phyloP scores from a whole-genome alignment of 805 yeast species.

The Metschnikowia santaceciliae region DNA sequence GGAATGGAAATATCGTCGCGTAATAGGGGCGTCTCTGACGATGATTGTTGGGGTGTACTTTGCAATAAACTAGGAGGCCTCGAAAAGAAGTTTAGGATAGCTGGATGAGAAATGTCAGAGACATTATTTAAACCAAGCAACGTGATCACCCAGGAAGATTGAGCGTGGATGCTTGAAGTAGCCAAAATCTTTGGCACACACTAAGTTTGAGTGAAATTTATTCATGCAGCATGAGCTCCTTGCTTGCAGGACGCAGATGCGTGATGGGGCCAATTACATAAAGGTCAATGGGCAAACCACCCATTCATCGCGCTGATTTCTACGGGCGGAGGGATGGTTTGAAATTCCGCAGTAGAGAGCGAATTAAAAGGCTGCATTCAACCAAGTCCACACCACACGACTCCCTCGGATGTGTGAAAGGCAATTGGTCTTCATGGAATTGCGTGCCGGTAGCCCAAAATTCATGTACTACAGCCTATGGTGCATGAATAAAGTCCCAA shows the following conservation, averaged over 20 bases:
- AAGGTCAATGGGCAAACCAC: background rate
- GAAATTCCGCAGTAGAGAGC: background rate
- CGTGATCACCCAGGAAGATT: background rate
- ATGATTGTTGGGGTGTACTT: background rate
- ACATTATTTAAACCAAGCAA: constrained; percentile 2
- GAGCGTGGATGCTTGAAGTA: constrained; percentile 2
- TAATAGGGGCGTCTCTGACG: background rate
- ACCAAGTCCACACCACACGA: background rate
- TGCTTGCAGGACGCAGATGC: constrained; percentile 5
- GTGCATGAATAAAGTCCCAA: constrained; percentile 1
- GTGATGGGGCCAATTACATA: background rate
- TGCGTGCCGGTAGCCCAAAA: constrained; percentile 5
- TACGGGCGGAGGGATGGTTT: background rate
- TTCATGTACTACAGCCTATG: background rate
- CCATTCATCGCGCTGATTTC: background rate
- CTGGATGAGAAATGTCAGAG: background rate
- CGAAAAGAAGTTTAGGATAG: background rate
- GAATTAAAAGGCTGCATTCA: background rate
- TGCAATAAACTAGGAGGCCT: background rate
- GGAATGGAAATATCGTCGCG: background rate
- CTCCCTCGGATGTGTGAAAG: background rate
- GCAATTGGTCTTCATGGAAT: background rate
- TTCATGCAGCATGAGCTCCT: constrained; percentile 4
- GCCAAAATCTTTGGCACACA: constrained; percentile 2
- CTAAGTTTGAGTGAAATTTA: constrained; percentile 5